phyloP scores from a whole-genome alignment of 805 yeast genomes.

The Candida incommunis region DNA sequence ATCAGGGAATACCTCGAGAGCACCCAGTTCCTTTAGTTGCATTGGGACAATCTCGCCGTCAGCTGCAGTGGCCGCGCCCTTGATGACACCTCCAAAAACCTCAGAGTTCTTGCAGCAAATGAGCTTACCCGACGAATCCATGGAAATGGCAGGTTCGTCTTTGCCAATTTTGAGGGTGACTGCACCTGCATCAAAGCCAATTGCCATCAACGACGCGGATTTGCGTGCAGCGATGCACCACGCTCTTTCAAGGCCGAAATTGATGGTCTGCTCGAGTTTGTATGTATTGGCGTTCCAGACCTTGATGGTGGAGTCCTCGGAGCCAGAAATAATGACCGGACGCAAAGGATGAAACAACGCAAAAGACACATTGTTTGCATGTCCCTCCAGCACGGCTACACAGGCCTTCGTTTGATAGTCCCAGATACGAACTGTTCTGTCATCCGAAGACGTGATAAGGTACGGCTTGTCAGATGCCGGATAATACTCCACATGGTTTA shows the following conservation, averaged over 20 bases:
- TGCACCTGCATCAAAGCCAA: constrained; percentile 92
- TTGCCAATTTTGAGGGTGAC: constrained; percentile 82
- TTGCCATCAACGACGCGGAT: constrained; percentile 64
- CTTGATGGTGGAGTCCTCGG: constrained; percentile 90
- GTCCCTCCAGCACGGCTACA: constrained; percentile 91
- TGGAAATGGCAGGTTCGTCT: constrained; percentile 84
- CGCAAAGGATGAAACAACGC: constrained; percentile 97
- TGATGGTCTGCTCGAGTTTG: constrained; percentile 81
- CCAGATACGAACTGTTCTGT: constrained; percentile 79
- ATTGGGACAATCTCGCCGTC: constrained; percentile 74
- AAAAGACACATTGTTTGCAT: constrained; percentile 84
- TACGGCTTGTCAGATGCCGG: constrained; percentile 97
- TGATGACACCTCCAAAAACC: constrained; percentile 69
- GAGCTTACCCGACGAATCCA: constrained; percentile 87
- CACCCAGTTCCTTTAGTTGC: constrained; percentile 82
- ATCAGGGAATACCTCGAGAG: constrained; percentile 85
- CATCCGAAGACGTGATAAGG: constrained; percentile 82
- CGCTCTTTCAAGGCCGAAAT: constrained; percentile 85
- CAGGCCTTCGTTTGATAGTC: constrained; percentile 95
- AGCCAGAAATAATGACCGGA: constrained; percentile 88
- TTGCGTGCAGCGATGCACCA: constrained; percentile 84
- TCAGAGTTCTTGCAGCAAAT: constrained; percentile 88
- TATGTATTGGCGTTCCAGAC: constrained; percentile 93
- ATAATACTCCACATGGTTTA: constrained; percentile 90
- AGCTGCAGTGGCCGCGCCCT: constrained; percentile 47